Base-by-base conservation (phyloP, 2,329 filamentous ascomycete genomes). In the Cladosporium sp. region DNA sequence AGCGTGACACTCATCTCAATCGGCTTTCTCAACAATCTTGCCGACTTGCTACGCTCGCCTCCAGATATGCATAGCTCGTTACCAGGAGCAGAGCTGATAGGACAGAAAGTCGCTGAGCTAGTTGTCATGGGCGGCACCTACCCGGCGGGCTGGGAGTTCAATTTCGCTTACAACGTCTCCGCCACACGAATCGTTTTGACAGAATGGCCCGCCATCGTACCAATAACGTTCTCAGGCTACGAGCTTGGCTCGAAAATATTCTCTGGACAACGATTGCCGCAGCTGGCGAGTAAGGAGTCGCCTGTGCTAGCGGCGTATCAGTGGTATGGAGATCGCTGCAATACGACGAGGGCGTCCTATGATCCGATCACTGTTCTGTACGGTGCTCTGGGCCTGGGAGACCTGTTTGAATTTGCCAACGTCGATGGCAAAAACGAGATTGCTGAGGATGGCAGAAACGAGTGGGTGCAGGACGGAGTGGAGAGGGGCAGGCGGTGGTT, bases 111-210 rank as follows among this genome's bases (percentile, higher is more conserved):
- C 2, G 65, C 67, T 1, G 75, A 83, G 65, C 70, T 83, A 1
- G 77, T 82, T 1, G 64, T 83, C 5, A 82, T 82, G 80, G 81
- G 81, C 22, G 81, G 81, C 12, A 67, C 59, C 6, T 83, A 81
- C 58, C 78, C 80, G 0, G 73, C 72, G 0, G 80, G 79, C 8
- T 67, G 71, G 56, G 76, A 80, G 56, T 83, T 72, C 66, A 83
- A 84, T 65, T 82, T 83, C 61, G 77, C 67, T 30, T 76, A 76
- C 22, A 73, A 79, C 58, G 68, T 76, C 0, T 59, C 59, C 0
- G 64, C 66, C 3, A 72, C 80, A 0, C 72, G 73, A 1, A 74
- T 78, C 47, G 80, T 82, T 3, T 63, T 83, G 11, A 75, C 78
- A 62, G 73, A 67, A 36, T 83, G 80, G 78, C 67, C 71, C 3